phyloP scores from a whole-genome alignment of 1,139 yeast genomes.

The Protomyces lactucae-debilis region DNA sequence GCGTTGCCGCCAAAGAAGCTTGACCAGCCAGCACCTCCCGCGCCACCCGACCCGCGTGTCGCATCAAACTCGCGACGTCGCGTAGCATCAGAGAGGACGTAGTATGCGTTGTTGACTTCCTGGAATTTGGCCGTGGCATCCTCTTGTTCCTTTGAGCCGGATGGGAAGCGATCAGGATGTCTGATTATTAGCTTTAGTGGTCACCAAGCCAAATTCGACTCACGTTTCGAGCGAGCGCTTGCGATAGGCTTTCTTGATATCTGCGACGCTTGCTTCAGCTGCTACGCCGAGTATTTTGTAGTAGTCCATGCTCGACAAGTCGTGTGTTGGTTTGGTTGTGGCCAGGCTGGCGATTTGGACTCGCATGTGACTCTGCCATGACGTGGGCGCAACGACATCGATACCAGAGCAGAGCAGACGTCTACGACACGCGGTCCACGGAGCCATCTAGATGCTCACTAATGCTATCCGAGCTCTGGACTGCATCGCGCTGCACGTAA shows the following conservation, averaged over 20 bases:
- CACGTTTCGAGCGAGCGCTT: conserved; percentile 33
- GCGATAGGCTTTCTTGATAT: conserved; percentile 71
- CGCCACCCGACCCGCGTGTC: conserved; percentile 24
- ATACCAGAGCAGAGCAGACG: no score
- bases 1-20: conserved; percentile 1
- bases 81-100: conserved; percentile 31
- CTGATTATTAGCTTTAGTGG: background rate
- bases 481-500: no score
- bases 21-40: conserved; percentile 20
- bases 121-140: conserved; percentile 33
- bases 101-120: conserved; percentile 34
- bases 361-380: no score
- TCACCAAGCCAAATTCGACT: background rate
- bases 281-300: conserved; percentile 63
- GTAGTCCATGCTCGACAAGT: background rate
- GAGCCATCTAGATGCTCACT: no score
- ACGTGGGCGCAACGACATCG: no score
- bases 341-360: no score
- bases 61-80: conserved; percentile 33
- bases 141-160: conserved; percentile 29
- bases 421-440: no score
- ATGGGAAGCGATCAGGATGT: conserved; percentile 33
- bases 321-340: no score
- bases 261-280: conserved; percentile 55
- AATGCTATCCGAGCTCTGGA: no score